These are phyloP conservation scores for Leccinum uliginosum DNA, from an alignment of 768 basidiomycete genomes.

Conservation along the genomic window DNA sequence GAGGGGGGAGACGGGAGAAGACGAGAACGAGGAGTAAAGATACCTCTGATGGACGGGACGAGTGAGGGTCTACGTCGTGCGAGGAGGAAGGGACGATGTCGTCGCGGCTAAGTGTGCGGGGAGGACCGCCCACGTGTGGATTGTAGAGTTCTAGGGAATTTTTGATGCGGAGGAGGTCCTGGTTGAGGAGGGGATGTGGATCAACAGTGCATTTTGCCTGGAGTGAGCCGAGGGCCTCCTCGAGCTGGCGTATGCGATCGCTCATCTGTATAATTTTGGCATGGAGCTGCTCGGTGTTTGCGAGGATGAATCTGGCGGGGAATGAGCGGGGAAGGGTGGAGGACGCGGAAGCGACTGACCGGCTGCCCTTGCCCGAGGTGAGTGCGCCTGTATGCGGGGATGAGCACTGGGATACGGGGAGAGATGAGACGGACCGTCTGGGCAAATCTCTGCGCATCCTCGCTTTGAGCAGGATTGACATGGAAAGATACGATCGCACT, in stretches of 20 bases:
- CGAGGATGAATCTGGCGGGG: conserved; percentile 54
- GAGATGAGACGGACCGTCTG: conserved; percentile 40
- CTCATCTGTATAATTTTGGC: conserved; percentile 58
- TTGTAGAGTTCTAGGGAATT: conserved; percentile 63
- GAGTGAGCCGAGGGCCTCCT: conserved; percentile 50
- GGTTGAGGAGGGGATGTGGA: conserved; percentile 51
- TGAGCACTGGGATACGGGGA: background rate
- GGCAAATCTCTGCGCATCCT: conserved; percentile 60
- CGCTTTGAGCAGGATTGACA: conserved; percentile 66
- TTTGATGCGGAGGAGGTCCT: conserved; percentile 60
- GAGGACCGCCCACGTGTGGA: conserved; percentile 21
- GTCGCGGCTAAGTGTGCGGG: background rate
- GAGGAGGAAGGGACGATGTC: conserved; percentile 14
- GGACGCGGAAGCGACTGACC: conserved; percentile 33
- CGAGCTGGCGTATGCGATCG: conserved; percentile 60
- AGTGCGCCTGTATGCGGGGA: conserved; percentile 41
- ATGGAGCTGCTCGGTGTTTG: conserved; percentile 63
- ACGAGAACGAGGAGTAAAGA: background rate
- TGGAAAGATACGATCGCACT: conserved; percentile 65
- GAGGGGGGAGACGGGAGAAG: background rate
- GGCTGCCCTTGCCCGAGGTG: conserved; percentile 61
- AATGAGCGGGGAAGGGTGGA: conserved; percentile 4
- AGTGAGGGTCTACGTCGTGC: conserved; percentile 5
- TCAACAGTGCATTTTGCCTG: conserved; percentile 39
- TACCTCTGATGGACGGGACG: conserved; percentile 26